phyloP scores from a whole-genome alignment of 2,329 filamentous ascomycete genomes.

The Onygenales sp. region DNA sequence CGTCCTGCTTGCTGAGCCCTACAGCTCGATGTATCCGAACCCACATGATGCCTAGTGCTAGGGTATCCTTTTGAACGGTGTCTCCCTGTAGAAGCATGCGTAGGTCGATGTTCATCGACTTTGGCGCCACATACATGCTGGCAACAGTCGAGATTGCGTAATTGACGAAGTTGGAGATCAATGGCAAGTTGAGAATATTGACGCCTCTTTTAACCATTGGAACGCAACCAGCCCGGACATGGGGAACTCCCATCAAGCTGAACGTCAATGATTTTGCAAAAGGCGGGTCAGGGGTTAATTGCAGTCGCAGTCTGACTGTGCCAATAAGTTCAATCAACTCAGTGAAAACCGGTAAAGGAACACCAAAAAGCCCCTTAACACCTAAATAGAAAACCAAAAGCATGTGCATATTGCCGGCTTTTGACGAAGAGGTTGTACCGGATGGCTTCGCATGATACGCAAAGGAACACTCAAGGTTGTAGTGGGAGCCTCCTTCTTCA shows the following conservation, averaged over 20 bases:
- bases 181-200: constrained; percentile 80
- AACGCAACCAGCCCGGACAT: constrained; percentile 79
- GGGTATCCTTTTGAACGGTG: constrained; percentile 75
- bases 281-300: constrained; percentile 81
- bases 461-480: constrained; percentile 84
- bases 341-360: constrained; percentile 79
- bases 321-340: constrained; percentile 86
- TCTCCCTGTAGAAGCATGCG: constrained; percentile 86
- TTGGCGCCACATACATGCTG: constrained; percentile 87
- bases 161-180: constrained; percentile 96
- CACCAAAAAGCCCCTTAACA: constrained; percentile 76
- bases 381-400: constrained; percentile 90
- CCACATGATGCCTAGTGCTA: constrained; percentile 82
- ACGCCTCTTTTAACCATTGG: constrained; percentile 87
- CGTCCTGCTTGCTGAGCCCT: constrained; percentile 85
- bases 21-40: constrained; percentile 81
- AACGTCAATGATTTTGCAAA: constrained; percentile 89
- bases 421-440: constrained; percentile 60
- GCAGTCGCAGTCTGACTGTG: constrained; percentile 71
- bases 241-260: constrained; percentile 87
- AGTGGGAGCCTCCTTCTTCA: constrained; percentile 83
- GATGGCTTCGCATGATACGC: constrained; percentile 83
- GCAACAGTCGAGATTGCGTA: constrained; percentile 83
- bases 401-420: constrained; percentile 95
- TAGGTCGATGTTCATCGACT: constrained; percentile 86